phyloP scores from a whole-genome alignment of 169 alveolate genomes.

The Cyclospora cayetanensis region DNA sequence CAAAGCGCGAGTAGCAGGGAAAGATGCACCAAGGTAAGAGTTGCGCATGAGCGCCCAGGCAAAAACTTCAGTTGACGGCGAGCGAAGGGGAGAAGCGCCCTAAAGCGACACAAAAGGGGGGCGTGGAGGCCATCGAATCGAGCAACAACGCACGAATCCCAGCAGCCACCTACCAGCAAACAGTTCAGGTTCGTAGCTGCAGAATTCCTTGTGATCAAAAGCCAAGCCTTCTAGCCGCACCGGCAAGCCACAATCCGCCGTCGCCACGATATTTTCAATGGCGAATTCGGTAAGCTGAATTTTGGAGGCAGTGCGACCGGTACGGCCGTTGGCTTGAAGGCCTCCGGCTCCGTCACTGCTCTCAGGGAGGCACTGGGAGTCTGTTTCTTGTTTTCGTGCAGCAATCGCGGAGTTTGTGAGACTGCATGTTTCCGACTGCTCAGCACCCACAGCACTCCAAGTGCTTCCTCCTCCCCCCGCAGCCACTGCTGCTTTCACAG shows the following conservation, averaged over 20 bases:
- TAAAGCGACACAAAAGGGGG: too few species aligned
- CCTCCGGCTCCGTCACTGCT: neutral
- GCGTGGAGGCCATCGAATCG: too few species aligned
- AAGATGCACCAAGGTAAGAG: slow-evolving; percentile 79
- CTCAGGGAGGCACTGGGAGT: too few species aligned
- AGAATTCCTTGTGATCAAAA: slow-evolving; percentile 89
- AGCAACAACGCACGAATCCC: neutral
- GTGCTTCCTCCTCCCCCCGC: neutral
- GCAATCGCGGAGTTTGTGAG: too few species aligned
- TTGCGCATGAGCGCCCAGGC: too few species aligned
- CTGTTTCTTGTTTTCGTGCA: too few species aligned
- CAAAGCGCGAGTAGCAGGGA: slow-evolving; percentile 64
- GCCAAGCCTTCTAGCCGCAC: slow-evolving; percentile 96
- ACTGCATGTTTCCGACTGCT: too few species aligned
- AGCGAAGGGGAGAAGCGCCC: too few species aligned
- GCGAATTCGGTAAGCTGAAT: slow-evolving; percentile 92
- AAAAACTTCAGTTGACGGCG: too few species aligned
- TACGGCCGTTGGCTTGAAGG: neutral
- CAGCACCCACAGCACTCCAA: too few species aligned
- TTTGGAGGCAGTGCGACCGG: slow-evolving; percentile 72
- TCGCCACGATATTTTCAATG: slow-evolving; percentile 98
- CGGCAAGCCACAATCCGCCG: slow-evolving; percentile 96
- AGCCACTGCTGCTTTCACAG: neutral
- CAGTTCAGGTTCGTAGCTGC: slow-evolving; percentile 98
- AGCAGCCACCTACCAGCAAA: slow-evolving; percentile 95